Evolutionary conservation across 257 asterid species (phyloP).

Genomic region (Paraleonurus japonicus): DNA sequence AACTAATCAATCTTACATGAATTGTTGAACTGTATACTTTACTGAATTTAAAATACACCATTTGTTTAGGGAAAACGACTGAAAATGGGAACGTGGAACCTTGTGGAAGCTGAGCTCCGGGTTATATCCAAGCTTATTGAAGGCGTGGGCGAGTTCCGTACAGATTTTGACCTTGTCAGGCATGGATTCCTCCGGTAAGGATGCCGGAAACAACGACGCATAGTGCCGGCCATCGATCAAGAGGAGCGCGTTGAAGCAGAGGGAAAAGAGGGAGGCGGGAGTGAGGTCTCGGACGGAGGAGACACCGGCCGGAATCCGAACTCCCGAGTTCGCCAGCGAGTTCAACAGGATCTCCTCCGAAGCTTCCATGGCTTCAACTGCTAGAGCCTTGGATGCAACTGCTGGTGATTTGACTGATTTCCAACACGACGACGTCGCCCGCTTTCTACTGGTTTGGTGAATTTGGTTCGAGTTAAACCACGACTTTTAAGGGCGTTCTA

Average conservation of each 20-base stretch:
- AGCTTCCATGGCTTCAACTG: constrained; percentile 38
- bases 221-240: constrained; percentile 34
- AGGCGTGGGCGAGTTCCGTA: constrained; percentile 51
- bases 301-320: constrained; percentile 44
- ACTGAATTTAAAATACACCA: not conserved
- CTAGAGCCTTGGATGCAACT: not conserved
- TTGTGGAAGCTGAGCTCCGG: constrained; percentile 61
- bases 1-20: not conserved
- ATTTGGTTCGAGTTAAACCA: not conserved
- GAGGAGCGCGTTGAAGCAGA: constrained; percentile 48
- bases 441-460: not conserved
- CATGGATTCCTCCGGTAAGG: constrained; percentile 52
- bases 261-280: constrained; percentile 40
- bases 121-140: constrained; percentile 45
- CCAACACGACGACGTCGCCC: not conserved
- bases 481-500: too few species aligned
- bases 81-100: constrained; percentile 33
- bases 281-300: constrained; percentile 51
- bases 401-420: not conserved
- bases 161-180: constrained; percentile 50
- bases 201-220: constrained; percentile 37
- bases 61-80: not conserved
- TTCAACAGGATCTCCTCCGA: constrained; percentile 57
- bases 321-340: constrained; percentile 54
- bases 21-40: not conserved